Evolutionary conservation across 1,139 yeast species (phyloP).

Genomic region (Suhomyces choctaworum): DNA sequence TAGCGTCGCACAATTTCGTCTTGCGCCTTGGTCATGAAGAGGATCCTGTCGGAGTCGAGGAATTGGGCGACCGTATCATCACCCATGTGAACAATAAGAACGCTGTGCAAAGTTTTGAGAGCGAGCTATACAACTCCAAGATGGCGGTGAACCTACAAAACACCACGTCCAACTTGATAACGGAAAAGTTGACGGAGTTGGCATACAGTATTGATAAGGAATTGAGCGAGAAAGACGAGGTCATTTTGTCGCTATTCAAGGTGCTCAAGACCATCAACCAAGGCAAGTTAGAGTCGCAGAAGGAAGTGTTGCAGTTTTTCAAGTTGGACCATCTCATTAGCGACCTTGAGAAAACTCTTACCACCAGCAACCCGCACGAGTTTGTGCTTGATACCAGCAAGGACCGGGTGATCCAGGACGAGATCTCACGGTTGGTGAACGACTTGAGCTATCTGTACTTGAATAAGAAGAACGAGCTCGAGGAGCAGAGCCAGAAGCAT

Average conservation of each 20-base stretch:
- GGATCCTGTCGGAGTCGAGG: slow-evolving; percentile 14
- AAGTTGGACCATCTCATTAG: slow-evolving; percentile 40
- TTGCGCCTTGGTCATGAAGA: slow-evolving; percentile 18
- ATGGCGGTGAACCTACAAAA: slow-evolving; percentile 39
- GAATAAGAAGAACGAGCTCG: slow-evolving; percentile 36
- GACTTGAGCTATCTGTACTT: slow-evolving; percentile 43
- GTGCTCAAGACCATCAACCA: slow-evolving; percentile 27
- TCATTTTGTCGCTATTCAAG: slow-evolving; percentile 31
- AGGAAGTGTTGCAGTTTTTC: slow-evolving; percentile 34
- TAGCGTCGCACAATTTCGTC: slow-evolving; percentile 44
- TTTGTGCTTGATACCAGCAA: slow-evolving; percentile 25
- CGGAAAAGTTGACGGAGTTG: slow-evolving; percentile 43
- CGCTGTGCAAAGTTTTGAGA: slow-evolving; percentile 37
- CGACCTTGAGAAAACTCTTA: slow-evolving; percentile 19
- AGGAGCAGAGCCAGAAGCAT: slow-evolving; percentile 20
- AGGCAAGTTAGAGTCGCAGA: slow-evolving; percentile 37
- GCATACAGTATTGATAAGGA: slow-evolving; percentile 44
- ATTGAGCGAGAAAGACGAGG: slow-evolving; percentile 40
- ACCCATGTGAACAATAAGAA: slow-evolving; percentile 12
- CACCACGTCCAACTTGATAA: slow-evolving; percentile 35
- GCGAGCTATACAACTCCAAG: slow-evolving; percentile 40
- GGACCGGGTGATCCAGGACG: slow-evolving; percentile 45
- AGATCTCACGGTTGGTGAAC: slow-evolving; percentile 40
- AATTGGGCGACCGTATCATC: slow-evolving; percentile 8
- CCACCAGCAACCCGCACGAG: slow-evolving; percentile 19